Evolutionary conservation across 2,329 filamentous ascomycete genomes (phyloP).

Genomic region (Nemania diffusa): DNA sequence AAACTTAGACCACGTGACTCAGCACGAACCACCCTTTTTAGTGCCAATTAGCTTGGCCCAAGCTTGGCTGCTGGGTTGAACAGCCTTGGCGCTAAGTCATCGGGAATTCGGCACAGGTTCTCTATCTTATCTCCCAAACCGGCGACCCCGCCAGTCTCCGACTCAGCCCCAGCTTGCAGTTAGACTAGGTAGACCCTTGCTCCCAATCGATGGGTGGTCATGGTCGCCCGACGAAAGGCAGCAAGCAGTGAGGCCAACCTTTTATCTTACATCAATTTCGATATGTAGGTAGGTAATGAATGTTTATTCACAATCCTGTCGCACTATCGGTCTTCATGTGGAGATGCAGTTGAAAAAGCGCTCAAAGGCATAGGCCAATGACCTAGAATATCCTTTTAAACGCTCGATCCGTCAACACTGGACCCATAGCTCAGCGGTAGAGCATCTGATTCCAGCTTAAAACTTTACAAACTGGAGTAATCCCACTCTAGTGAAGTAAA

Average conservation of each 20-base stretch:
- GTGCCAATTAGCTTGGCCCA: conserved; percentile 22
- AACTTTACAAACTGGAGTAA: no score
- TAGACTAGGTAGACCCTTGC: not conserved
- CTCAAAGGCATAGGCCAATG: no score
- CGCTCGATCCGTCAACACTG: not conserved
- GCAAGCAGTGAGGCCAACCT: not conserved
- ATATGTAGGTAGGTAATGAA: conserved; percentile 8
- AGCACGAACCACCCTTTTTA: not conserved
- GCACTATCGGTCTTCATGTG: not conserved
- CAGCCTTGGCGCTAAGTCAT: conserved; percentile 24
- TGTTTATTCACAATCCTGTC: not conserved
- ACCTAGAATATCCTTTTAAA: not conserved
- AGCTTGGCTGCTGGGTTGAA: conserved; percentile 18
- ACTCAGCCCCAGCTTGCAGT: not conserved
- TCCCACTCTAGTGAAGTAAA: not conserved
- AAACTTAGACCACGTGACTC: conserved; percentile 27
- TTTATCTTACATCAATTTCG: conserved; percentile 16
- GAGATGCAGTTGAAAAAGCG: no score
- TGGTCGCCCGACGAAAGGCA: conserved; percentile 18
- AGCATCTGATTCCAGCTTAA: conserved; percentile 25
- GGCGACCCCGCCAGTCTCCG: no score
- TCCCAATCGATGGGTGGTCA: conserved; percentile 23
- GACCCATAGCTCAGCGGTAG: conserved; percentile 24
- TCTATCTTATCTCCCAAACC: not conserved
- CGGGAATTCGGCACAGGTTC: conserved; percentile 29